Conservation (phyloP, 2,329 filamentous ascomycete species). For the Diaporthe nobilis region DNA sequence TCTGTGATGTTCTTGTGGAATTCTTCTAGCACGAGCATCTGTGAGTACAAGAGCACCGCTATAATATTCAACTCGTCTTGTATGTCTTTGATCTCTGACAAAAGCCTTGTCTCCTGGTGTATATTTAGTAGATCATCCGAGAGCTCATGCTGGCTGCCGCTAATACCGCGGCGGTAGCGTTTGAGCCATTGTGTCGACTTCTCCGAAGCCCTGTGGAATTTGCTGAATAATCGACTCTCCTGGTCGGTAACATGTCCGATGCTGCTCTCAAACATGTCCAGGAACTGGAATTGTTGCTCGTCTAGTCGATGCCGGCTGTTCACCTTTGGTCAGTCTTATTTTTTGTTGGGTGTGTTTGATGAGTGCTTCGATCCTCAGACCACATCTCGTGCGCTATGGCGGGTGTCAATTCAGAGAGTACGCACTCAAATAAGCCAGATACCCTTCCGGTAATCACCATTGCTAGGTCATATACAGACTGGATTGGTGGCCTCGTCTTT, state of each 20-base stretch:
- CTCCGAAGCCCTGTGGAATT: constrained; percentile 71
- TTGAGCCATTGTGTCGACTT: constrained; percentile 69
- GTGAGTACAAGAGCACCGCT: constrained; percentile 64
- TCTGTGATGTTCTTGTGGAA: constrained; percentile 60
- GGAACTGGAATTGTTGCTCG: constrained; percentile 73
- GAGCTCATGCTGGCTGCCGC: constrained; percentile 52
- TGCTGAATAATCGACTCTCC: constrained; percentile 71
- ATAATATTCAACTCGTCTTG: constrained; percentile 78
- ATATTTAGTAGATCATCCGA: constrained; percentile 72
- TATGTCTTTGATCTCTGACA: constrained; percentile 77
- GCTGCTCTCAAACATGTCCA: constrained; percentile 77
- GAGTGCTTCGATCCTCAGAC: not conserved
- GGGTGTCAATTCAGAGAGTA: not conserved
- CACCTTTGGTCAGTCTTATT: not conserved
- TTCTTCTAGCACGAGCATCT: constrained; percentile 61
- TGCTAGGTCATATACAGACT: constrained; percentile 73
- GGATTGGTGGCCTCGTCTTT: constrained; percentile 71
- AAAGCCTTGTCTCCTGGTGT: constrained; percentile 70
- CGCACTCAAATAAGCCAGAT: constrained; percentile 69
- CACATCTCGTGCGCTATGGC: not conserved
- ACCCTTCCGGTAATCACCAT: constrained; percentile 73
- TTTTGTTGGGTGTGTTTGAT: not conserved
- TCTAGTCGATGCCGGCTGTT: constrained; percentile 63
- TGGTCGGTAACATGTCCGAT: constrained; percentile 68
- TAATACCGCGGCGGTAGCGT: constrained; percentile 51